A percentile compares a stretch with the other conserved stretches of the same genome.
Evolutionary conservation across 768 basidiomycete genomes (phyloP).

Genomic region (Leccinum obscurum): DNA sequence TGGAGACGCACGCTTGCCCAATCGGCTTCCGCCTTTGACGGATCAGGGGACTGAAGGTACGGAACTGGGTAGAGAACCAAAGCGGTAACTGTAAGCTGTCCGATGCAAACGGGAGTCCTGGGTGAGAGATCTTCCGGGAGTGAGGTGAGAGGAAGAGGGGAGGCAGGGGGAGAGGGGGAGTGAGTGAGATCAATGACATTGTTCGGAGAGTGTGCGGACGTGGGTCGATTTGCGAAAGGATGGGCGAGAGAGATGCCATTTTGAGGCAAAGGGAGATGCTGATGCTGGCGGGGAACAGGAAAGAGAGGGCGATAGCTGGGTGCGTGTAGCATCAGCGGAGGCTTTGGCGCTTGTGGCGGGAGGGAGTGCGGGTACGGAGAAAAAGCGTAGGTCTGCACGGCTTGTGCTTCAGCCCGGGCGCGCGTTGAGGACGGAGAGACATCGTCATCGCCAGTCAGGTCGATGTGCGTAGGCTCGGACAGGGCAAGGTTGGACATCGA

Average conservation of each 20-base stretch:
- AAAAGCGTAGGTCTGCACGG: conserved; percentile 30
- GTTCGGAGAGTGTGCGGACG: conserved; percentile 33
- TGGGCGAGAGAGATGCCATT: conserved; percentile 26
- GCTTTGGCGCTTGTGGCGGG: conserved; percentile 29
- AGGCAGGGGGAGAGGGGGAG: conserved; percentile 57
- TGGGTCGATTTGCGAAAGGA: conserved; percentile 18
- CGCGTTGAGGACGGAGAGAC: conserved; percentile 34
- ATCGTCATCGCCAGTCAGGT: conserved; percentile 72
- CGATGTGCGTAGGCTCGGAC: conserved; percentile 57
- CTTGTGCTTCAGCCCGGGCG: conserved; percentile 41
- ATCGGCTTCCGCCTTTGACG: conserved; percentile 46
- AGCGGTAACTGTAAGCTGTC: conserved; percentile 78
- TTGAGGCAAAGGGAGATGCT: conserved; percentile 24
- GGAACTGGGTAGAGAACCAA: conserved; percentile 80
- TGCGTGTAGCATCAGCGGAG: conserved; percentile 19
- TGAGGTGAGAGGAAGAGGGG: conserved; percentile 26
- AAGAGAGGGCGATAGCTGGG: conserved; percentile 52
- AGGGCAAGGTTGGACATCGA: conserved; percentile 38
- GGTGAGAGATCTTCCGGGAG: conserved; percentile 65
- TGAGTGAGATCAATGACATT: conserved; percentile 78
- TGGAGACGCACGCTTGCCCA: conserved; percentile 71
- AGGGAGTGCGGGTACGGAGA: conserved; percentile 24
- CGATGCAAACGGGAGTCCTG: conserved; percentile 87
- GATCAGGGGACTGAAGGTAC: conserved; percentile 56
- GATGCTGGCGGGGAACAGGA: conserved; percentile 39